Base-by-base conservation (phyloP, 129 eudicot species). In the Kitagawia praeruptora region DNA sequence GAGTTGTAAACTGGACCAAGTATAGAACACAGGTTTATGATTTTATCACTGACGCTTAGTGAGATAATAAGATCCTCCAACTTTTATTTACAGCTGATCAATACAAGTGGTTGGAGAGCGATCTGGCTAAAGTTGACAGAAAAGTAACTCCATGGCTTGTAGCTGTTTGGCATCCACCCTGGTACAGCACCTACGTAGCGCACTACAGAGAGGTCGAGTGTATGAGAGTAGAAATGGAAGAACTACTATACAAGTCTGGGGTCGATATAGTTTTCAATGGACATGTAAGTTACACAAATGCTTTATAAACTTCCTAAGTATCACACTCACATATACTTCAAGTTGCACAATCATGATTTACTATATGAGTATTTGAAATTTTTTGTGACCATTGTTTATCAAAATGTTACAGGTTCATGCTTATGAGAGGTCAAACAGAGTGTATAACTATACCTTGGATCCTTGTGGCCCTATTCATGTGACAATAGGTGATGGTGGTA, bases 171-270 rank as follows among this genome's bases (percentile, higher is more conserved):
- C 97, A 95, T 82, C 96, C 97, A 4, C 99, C 99, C 23, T 95
- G 99, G 99, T 95, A 95, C 87, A 87, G 86, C 81, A 85, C 87
- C 18, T 95, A 92, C 80, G 86, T 82, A 54, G 91, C 97, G 2
- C 99, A 95, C 75, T 95, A 95, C 85, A 86, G 93, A 84, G 97
- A 92, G 87, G 96, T 78, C 0, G 99, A 95, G 80, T 95, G 99
- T 76, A 95, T 95, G 99, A 86, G 89, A 87, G 89, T 95, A 10
- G 90, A 89, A 31, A 90, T 95, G 99, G 99, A 95, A 85, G 93
- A 89, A 67, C 75, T 95, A 40, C 84, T 95, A 8, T 92, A 95
- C 78, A 73, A 88, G 40, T 83, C 86, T 54, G 90, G 94, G 38
- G 93, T 92, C 1, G 97, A 95, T 74, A 77, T 95, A 4, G 90